phyloP scores from a whole-genome alignment of 2,329 filamentous ascomycete species.

The Trichophyton schoenleinii region DNA sequence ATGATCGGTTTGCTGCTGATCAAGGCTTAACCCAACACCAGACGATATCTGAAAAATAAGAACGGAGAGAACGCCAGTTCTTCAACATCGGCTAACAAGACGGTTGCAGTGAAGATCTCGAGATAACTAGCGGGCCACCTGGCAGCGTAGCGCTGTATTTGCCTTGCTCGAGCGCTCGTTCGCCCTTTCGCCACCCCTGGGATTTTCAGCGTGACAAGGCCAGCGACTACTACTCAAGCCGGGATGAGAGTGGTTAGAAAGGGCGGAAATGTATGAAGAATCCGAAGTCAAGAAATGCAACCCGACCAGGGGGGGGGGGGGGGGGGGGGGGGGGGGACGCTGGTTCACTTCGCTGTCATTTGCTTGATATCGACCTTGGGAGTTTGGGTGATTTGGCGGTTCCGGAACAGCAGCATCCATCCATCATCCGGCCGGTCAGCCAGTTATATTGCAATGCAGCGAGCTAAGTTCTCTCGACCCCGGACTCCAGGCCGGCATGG shows the following conservation, averaged over 20 bases:
- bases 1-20: conserved; percentile 2
- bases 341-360: neutral
- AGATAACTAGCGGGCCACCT: neutral
- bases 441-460: neutral
- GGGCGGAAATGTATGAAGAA: neutral
- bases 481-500: neutral
- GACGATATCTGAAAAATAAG: neutral
- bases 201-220: neutral
- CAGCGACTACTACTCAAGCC: neutral
- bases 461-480: neutral
- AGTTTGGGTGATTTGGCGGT: neutral
- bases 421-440: neutral
- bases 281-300: neutral
- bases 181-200: neutral
- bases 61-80: neutral
- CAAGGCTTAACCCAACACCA: conserved; percentile 2
- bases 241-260: neutral
- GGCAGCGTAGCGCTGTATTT: neutral
- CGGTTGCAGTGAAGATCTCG: neutral
- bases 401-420: neutral
- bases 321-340: no score
- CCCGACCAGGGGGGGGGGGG: neutral
- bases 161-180: neutral
- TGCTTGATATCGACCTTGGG: neutral
- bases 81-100: neutral